Conservation (phyloP, 805 yeast genomes). For the Schwanniomyces pseudopolymorphus region DNA sequence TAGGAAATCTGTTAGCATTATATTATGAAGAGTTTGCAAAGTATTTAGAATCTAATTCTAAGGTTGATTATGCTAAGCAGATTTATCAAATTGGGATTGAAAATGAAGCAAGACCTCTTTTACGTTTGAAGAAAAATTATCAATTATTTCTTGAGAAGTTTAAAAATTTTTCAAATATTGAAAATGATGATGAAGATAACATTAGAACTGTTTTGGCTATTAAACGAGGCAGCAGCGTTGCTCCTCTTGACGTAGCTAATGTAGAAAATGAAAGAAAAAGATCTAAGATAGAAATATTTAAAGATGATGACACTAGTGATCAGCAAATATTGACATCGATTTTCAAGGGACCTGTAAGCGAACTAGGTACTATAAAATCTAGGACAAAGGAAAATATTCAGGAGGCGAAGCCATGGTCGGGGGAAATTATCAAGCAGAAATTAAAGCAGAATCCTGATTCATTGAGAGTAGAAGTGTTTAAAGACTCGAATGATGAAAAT, state of each 20-base stretch:
- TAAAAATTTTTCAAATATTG: background rate
- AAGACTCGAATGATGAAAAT: constrained; percentile 17
- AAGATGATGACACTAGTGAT: constrained; percentile 25
- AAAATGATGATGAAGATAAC: background rate
- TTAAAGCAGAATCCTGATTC: constrained; percentile 17
- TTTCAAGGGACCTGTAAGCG: constrained; percentile 24
- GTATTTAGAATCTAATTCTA: constrained; percentile 51
- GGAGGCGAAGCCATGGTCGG: constrained; percentile 59
- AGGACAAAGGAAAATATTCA: constrained; percentile 65
- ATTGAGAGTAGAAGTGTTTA: constrained; percentile 28
- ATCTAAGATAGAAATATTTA: constrained; percentile 41
- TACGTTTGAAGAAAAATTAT: constrained; percentile 32
- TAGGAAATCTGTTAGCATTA: constrained; percentile 65
- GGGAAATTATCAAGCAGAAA: constrained; percentile 56
- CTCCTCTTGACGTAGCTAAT: constrained; percentile 2
- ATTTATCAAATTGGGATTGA: constrained; percentile 60
- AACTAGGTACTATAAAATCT: constrained; percentile 47
- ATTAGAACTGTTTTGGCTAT: constrained; percentile 26
- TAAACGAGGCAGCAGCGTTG: constrained; percentile 31
- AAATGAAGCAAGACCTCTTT: constrained; percentile 63
- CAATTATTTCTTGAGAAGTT: constrained; percentile 43
- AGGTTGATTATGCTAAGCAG: constrained; percentile 53
- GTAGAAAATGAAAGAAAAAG: constrained; percentile 14
- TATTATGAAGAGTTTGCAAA: constrained; percentile 81
- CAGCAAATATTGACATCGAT: constrained; percentile 19